These are phyloP conservation scores for Termitomyces sp. DNA, from an alignment of 1,284 basidiomycete species.

Conservation along the genomic window DNA sequence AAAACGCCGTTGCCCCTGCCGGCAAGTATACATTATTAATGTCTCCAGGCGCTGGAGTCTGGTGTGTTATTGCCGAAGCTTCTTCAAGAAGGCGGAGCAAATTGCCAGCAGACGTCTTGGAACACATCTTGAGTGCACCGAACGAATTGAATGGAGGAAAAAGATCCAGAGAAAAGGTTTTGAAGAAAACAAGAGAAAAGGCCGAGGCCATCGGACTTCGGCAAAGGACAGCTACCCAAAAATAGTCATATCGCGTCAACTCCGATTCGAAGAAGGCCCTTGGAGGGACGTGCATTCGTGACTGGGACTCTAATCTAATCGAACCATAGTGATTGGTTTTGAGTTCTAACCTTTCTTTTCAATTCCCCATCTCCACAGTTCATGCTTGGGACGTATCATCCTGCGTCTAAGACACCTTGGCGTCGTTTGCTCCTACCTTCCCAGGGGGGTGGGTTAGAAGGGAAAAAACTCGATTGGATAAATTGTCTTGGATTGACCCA, in stretches of 20 bases:
- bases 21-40: not conserved
- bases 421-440: not conserved
- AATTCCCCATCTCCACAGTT: too few relatives aligned
- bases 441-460: not conserved
- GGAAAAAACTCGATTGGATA: too few relatives aligned
- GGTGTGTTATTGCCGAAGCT: not conserved
- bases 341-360: not conserved
- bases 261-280: not conserved
- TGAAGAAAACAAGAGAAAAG: too few relatives aligned
- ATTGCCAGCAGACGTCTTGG: not conserved
- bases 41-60: too few relatives aligned
- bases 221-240: not conserved
- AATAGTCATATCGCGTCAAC: not conserved
- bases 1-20: not conserved
- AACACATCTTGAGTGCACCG: not conserved
- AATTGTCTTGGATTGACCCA: not conserved
- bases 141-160: not conserved
- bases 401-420: not conserved
- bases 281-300: not conserved
- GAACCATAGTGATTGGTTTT: not conserved
- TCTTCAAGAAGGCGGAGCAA: not conserved
- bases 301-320: too few relatives aligned
- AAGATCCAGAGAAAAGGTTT: not conserved
- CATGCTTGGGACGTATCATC: not conserved
- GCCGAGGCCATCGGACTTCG: too few relatives aligned